Evolutionary conservation across 345 rosid species (phyloP).

Genomic region (Euphorbia peplus): DNA sequence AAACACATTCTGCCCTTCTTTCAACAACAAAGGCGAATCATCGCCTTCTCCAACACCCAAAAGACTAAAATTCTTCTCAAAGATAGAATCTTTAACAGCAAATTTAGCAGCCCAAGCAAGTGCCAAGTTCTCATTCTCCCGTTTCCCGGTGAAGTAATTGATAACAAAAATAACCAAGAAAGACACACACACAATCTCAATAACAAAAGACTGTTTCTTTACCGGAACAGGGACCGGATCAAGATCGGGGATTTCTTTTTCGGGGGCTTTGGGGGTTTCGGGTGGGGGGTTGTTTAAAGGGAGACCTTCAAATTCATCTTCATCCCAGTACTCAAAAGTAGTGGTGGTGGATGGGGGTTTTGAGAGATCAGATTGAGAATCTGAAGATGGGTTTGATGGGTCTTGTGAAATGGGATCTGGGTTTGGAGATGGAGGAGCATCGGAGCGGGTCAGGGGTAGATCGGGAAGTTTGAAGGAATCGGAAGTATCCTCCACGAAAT

Average conservation of each 20-base stretch:
- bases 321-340: conserved; percentile 81
- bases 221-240: conserved; percentile 1
- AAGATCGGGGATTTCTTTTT: conserved; percentile 21
- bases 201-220: conserved; percentile 42
- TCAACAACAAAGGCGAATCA: conserved; percentile 76
- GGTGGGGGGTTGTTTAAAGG: conserved; percentile 36
- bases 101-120: conserved; percentile 88
- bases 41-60: conserved; percentile 78
- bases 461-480: conserved; percentile 33
- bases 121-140: conserved; percentile 82
- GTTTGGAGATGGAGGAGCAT: conserved; percentile 25
- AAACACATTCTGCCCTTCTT: conserved; percentile 85
- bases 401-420: conserved; percentile 32
- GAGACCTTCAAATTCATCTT: conserved; percentile 93
- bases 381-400: neutral
- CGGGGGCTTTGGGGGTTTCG: conserved; percentile 23
- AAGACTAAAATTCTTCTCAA: conserved; percentile 81
- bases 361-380: conserved; percentile 14
- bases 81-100: conserved; percentile 62
- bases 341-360: conserved; percentile 39
- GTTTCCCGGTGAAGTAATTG: conserved; percentile 82
- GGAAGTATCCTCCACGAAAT: conserved; percentile 38
- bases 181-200: conserved; percentile 62
- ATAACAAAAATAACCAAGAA: conserved; percentile 59
- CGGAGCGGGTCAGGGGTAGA: conserved; percentile 60